Conservation (phyloP, 1,284 basidiomycete species). For the Cutaneotrichosporon dermatis region DNA sequence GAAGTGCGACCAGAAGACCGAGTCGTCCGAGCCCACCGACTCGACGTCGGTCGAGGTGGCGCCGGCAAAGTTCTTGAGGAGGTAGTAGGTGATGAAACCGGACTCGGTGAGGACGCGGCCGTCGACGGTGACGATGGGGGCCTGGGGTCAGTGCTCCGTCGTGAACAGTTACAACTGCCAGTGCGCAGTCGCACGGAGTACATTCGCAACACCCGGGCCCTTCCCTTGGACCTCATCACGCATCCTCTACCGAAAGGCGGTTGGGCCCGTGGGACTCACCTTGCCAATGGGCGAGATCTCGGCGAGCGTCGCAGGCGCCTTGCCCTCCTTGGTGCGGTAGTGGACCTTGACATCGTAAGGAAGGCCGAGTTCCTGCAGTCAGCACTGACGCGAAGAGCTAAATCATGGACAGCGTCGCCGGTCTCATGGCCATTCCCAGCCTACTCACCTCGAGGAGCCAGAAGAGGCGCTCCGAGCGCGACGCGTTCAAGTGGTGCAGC, state of each 20-base stretch:
- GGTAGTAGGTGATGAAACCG: constrained; percentile 32
- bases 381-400: no score
- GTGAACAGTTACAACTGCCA: no score
- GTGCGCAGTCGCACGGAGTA: no score
- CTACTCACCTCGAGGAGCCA: constrained; percentile 30
- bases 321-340: constrained; percentile 23
- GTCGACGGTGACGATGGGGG: constrained; percentile 34
- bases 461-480: constrained; percentile 37
- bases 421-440: no score
- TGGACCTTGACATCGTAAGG: constrained; percentile 37
- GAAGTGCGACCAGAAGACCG: constrained; percentile 39
- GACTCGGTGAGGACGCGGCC: constrained; percentile 33
- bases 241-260: no score
- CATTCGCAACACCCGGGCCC: no score
- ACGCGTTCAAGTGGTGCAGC: constrained; percentile 41
- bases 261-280: no score
- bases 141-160: constrained; percentile 12
- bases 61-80: constrained; percentile 18
- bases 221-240: no score
- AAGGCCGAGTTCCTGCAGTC: constrained; percentile 28
- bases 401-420: no score
- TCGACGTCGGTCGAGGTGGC: constrained; percentile 14
- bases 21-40: constrained; percentile 18
- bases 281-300: constrained; percentile 33
- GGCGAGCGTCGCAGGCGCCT: constrained; percentile 27